Percentiles rank a stretch among this genome's conserved stretches.
Evolutionary conservation across 169 alveolate species (phyloP).

Genomic region (Plasmodium relictum): DNA sequence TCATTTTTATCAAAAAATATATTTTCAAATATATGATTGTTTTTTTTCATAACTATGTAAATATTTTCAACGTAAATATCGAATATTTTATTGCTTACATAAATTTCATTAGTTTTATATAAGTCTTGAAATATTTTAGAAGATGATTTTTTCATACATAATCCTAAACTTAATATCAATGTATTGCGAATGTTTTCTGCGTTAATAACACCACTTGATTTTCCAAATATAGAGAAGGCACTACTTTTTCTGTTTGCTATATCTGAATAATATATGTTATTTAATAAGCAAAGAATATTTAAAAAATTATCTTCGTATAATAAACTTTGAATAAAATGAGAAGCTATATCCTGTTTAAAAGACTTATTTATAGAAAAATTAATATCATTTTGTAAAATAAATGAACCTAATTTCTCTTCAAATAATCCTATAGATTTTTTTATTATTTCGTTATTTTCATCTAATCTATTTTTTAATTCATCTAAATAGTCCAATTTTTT

Average conservation of each 20-base stretch:
- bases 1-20: constrained; percentile 30
- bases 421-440: constrained; percentile 22
- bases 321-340: constrained; percentile 50
- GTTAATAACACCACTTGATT: constrained; percentile 79
- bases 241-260: constrained; percentile 80
- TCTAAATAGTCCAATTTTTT: neutral
- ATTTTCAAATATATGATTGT: constrained; percentile 20
- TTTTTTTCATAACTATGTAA: constrained; percentile 10
- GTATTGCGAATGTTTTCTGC: constrained; percentile 82
- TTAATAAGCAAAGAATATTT: constrained; percentile 23
- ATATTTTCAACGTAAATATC: constrained; percentile 41
- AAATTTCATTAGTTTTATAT: constrained; percentile 12
- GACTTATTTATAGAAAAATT: constrained; percentile 41
- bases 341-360: constrained; percentile 28
- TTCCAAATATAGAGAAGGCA: constrained; percentile 83
- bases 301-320: constrained; percentile 22
- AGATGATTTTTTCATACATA: constrained; percentile 31
- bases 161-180: constrained; percentile 53
- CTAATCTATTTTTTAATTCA: constrained; percentile 32
- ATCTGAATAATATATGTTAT: constrained; percentile 75
- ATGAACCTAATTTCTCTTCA: constrained; percentile 41
- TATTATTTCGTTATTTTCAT: constrained; percentile 31
- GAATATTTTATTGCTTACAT: constrained; percentile 41
- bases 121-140: constrained; percentile 29
- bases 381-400: constrained; percentile 60